Conservation (phyloP, 768 basidiomycete genomes). For the Rhizopogon vinicolor region DNA sequence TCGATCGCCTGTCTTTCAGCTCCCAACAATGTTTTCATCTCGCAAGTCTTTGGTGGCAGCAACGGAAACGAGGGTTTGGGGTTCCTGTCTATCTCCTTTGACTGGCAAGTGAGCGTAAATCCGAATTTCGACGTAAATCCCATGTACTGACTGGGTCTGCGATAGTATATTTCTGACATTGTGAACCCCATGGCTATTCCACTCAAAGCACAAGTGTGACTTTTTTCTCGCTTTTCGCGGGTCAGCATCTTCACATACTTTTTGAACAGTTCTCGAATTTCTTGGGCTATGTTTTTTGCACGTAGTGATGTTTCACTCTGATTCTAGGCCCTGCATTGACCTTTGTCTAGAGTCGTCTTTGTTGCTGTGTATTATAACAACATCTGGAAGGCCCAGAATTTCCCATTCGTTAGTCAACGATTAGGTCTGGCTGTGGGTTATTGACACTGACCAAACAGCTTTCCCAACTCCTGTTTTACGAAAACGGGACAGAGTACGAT, state of each 20-base stretch:
- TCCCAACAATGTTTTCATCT: conserved; percentile 43
- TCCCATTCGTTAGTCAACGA: conserved; percentile 43
- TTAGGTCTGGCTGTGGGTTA: not conserved
- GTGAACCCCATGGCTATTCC: conserved; percentile 50
- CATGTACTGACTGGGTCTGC: not conserved
- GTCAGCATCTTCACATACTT: no score
- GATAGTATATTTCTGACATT: conserved; percentile 19
- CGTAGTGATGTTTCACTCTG: conserved; percentile 29
- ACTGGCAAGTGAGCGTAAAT: conserved; percentile 50
- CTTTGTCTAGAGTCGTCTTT: conserved; percentile 23
- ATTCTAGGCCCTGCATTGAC: conserved; percentile 13
- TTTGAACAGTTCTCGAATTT: conserved; percentile 36
- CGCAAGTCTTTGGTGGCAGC: conserved; percentile 56
- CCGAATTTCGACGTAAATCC: not conserved
- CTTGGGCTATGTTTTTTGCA: conserved; percentile 46
- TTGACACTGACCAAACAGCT: conserved; percentile 21
- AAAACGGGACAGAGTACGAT: conserved; percentile 48
- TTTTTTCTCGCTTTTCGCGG: no score
- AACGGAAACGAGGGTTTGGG: conserved; percentile 63
- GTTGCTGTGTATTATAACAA: conserved; percentile 40
- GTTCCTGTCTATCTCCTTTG: conserved; percentile 51
- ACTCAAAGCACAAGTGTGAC: conserved; percentile 41
- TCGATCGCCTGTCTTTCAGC: conserved; percentile 53
- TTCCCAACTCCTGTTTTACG: conserved; percentile 45
- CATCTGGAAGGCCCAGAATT: conserved; percentile 52